These are phyloP conservation scores for Tolypocladium amazonense DNA, from an alignment of 2,329 filamentous ascomycete genomes.

Conservation along the genomic window DNA sequence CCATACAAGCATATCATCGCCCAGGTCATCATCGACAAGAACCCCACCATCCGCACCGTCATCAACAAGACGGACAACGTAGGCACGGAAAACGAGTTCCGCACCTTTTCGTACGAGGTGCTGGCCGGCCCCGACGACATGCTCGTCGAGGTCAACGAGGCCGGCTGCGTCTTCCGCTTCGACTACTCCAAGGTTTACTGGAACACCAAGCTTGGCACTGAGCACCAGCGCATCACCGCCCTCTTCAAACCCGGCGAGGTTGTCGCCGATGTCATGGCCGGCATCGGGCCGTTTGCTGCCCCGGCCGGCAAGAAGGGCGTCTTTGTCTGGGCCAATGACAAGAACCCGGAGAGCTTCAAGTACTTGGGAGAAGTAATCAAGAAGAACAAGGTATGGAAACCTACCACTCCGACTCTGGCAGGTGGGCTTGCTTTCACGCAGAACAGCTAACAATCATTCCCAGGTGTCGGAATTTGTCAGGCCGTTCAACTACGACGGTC, in stretches of 20 bases:
- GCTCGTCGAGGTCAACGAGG: constrained; percentile 73
- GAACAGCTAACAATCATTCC: not conserved
- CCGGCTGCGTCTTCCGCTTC: constrained; percentile 78
- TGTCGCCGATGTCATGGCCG: constrained; percentile 94
- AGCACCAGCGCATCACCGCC: constrained; percentile 71
- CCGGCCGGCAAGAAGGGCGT: constrained; percentile 83
- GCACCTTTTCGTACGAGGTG: constrained; percentile 89
- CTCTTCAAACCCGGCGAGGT: constrained; percentile 77
- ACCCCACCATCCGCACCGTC: constrained; percentile 68
- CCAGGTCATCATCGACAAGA: constrained; percentile 82
- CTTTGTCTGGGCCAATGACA: constrained; percentile 94
- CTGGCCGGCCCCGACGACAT: constrained; percentile 73
- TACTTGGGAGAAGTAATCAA: constrained; percentile 59
- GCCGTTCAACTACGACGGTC: constrained; percentile 73
- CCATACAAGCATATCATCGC: constrained; percentile 83
- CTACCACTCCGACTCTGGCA: not conserved
- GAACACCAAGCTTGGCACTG: constrained; percentile 85
- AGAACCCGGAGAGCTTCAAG: constrained; percentile 80
- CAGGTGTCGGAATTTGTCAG: constrained; percentile 59
- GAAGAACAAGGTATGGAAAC: constrained; percentile 61
- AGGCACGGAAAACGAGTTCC: constrained; percentile 72
- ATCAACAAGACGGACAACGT: constrained; percentile 95
- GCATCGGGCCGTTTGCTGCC: constrained; percentile 88
- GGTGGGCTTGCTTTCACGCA: not conserved
- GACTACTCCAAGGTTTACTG: constrained; percentile 97